phyloP scores from a whole-genome alignment of 2,329 filamentous ascomycete species.

The Sporothrix pallida region DNA sequence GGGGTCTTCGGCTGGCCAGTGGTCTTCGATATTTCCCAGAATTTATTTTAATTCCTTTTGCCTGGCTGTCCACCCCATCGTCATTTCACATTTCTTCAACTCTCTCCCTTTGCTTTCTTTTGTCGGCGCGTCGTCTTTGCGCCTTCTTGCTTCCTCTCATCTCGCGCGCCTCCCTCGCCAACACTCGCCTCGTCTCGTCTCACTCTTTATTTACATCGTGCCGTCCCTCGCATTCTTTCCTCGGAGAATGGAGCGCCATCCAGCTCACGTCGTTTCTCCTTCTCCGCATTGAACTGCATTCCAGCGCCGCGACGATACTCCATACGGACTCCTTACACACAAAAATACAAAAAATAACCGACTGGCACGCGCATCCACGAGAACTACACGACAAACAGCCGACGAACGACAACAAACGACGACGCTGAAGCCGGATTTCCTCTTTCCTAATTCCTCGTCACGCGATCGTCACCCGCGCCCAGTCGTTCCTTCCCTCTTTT shows the following conservation, averaged over 20 bases:
- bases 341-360: background rate
- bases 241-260: slow-evolving; percentile 25
- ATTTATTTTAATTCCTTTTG: background rate
- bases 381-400: background rate
- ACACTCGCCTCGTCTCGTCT: slow-evolving; percentile 5
- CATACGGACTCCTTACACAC: background rate
- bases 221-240: background rate
- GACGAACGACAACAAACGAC: slow-evolving; percentile 14
- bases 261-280: slow-evolving; percentile 9
- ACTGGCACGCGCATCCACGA: slow-evolving; percentile 25
- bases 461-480: slow-evolving; percentile 23
- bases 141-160: background rate
- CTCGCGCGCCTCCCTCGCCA: slow-evolving; percentile 10
- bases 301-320: slow-evolving; percentile 4
- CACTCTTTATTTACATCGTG: slow-evolving; percentile 14
- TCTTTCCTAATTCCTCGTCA: slow-evolving; percentile 11
- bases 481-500: slow-evolving; percentile 13
- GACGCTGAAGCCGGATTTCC: background rate
- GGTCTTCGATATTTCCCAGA: no score
- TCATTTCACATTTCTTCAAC: slow-evolving; percentile 10
- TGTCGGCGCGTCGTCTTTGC: background rate
- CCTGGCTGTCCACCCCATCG: background rate
- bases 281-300: slow-evolving; percentile 31
- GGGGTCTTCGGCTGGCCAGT: no score
- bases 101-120: slow-evolving; percentile 15